A percentile compares a stretch with the other conserved stretches of the same genome.
Evolutionary conservation across 495 filamentous ascomycete species (phyloP).

Genomic region (Podospora sp.): DNA sequence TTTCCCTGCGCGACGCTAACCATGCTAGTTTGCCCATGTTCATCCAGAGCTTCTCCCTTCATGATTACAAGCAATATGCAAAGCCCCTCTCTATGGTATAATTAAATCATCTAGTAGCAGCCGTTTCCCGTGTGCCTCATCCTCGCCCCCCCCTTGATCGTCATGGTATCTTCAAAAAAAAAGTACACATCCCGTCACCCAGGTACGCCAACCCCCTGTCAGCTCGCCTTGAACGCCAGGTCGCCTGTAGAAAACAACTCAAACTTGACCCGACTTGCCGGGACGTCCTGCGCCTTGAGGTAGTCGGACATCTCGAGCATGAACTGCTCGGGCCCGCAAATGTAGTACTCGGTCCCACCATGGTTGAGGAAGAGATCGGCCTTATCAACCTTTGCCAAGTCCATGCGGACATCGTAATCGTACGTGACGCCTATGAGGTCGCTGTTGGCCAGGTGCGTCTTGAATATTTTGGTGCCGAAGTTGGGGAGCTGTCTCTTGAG

Average conservation of each 20-base stretch:
- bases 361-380: conserved; percentile 57
- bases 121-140: not conserved
- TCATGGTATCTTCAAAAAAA: not conserved
- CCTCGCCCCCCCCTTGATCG: not conserved
- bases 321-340: conserved; percentile 70
- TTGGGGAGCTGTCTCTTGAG: conserved; percentile 40
- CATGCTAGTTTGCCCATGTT: not conserved
- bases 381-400: conserved; percentile 54
- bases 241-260: conserved; percentile 71
- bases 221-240: conserved; percentile 26
- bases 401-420: conserved; percentile 56
- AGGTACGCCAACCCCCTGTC: not conserved
- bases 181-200: not conserved
- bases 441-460: conserved; percentile 38
- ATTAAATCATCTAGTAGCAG: not conserved
- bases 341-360: conserved; percentile 61
- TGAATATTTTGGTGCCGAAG: conserved; percentile 46
- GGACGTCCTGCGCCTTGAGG: conserved; percentile 56
- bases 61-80: not conserved
- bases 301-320: conserved; percentile 60
- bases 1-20: not conserved
- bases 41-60: not conserved
- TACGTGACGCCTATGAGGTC: conserved; percentile 61
- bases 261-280: conserved; percentile 58
- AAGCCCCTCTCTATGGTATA: not conserved